Evolutionary conservation across 371 early-diverging fungal species (phyloP), one percentile per base, ranked within the genome.

Genomic region (Lichtheimia ornata): DNA sequence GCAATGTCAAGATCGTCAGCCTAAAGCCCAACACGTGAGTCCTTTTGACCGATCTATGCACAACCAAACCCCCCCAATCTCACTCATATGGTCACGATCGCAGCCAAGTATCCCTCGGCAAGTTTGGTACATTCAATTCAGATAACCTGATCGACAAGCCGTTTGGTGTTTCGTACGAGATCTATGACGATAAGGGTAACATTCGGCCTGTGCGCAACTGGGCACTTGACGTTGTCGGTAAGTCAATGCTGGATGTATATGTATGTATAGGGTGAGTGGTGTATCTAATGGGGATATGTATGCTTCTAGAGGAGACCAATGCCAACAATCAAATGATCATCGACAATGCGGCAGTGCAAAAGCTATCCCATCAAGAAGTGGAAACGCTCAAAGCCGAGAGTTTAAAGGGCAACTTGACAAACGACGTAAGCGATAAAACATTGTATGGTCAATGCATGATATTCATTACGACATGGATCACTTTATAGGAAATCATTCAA

Each of bases 51-150:
- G 30, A 28, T 51, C 30, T 53, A 41, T 50, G 14, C 18, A 53
- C 25, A 24, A 53, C 28, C 22, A 24, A 53, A 11, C 22, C 17
- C 25, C 14, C 15, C n/a, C 43, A 35, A 2, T 35, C 1, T 6
- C 35, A 35, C 35, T 35, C 11, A 35, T 11, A 35, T 35, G 28
- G 35, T 35, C 35, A 9, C 35, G 35, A 49, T 18, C 50, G 4
- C 63, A 90, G 91, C 12, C 81, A 66, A 13, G 73, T 96, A 1
- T 76, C 84, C 4, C 71, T 98, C 35, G 98, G 98, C 49, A 98
- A 97, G 73, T 97, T 97, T 81, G 98, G 98, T 24, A 73, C 77
- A 5, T 96, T 97, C 79, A 67, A 83, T 27, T 81, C 88, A 6
- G 77, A 87, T 62, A 87, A 84, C 51, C 77, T 98, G 25, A 88